Evolutionary conservation across 2,329 filamentous ascomycete genomes (phyloP).

Genomic region (Apiospora malaysiana): DNA sequence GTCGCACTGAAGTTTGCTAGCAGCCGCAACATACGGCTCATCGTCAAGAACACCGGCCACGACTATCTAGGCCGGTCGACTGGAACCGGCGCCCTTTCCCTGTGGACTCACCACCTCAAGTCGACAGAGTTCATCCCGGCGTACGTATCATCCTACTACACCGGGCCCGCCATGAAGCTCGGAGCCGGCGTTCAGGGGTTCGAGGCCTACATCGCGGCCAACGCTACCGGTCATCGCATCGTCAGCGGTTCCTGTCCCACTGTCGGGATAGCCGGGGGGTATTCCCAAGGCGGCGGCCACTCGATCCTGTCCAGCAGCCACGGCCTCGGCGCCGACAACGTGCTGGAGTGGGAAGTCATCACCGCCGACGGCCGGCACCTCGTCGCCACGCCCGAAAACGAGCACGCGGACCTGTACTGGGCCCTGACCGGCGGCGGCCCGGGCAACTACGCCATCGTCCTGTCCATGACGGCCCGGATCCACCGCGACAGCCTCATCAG

Average conservation of each 20-base stretch:
- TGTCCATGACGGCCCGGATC: constrained; percentile 53
- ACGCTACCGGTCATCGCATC: constrained; percentile 38
- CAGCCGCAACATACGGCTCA: constrained; percentile 28
- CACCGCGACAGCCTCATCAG: constrained; percentile 42
- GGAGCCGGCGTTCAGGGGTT: constrained; percentile 33
- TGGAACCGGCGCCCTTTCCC: constrained; percentile 36
- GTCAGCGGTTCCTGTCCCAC: constrained; percentile 44
- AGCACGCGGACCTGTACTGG: constrained; percentile 59
- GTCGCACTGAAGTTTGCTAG: constrained; percentile 27
- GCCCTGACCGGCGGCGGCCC: constrained; percentile 56
- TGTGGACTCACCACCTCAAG: constrained; percentile 42
- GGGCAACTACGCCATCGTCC: constrained; percentile 56
- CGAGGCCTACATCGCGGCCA: constrained; percentile 30
- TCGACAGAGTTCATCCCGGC: constrained; percentile 28
- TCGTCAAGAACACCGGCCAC: constrained; percentile 33
- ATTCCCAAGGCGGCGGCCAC: constrained; percentile 54
- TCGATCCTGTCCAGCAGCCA: constrained; percentile 42
- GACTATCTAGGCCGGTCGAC: constrained; percentile 41
- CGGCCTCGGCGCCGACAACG: constrained; percentile 54
- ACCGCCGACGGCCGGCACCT: constrained; percentile 34
- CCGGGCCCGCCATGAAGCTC: constrained; percentile 34
- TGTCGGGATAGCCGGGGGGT: constrained; percentile 53
- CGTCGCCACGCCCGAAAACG: constrained; percentile 44
- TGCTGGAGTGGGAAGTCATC: constrained; percentile 32
- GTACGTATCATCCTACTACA: constrained; percentile 34